A percentile compares a stretch with the other conserved stretches of the same genome.
These are phyloP conservation scores for Euphorbia corollata DNA, from an alignment of 441 rosid species.

Conservation along the genomic window DNA sequence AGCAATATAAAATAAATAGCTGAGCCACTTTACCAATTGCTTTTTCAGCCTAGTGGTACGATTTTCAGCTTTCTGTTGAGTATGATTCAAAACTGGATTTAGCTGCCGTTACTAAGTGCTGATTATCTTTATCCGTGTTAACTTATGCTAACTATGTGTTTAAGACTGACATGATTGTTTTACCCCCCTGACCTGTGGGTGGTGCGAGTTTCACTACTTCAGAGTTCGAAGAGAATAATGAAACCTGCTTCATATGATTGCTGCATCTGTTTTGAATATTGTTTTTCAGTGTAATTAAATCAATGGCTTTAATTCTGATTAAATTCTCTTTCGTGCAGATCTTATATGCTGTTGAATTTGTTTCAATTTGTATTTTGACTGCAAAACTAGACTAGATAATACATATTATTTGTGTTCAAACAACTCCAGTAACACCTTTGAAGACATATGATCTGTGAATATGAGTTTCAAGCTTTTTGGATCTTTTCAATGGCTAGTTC, in stretches of 20 bases:
- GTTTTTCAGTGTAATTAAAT: background rate
- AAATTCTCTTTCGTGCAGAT: background rate
- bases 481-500: background rate
- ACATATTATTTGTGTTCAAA: background rate
- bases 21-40: background rate
- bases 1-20: background rate
- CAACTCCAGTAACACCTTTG: too few relatives aligned
- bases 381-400: background rate
- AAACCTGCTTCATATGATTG: background rate
- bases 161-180: background rate
- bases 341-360: background rate
- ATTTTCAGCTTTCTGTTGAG: background rate
- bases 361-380: background rate
- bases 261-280: background rate
- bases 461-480: background rate
- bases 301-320: background rate
- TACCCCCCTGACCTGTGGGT: background rate
- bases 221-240: background rate
- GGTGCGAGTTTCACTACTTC: background rate
- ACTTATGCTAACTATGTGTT: background rate
- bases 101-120: background rate
- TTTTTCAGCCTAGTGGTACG: background rate
- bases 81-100: background rate
- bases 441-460: constrained; percentile 4
- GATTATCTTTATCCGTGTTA: background rate